phyloP scores from a whole-genome alignment of 2,329 filamentous ascomycete genomes.

The Achaetomium macrosporum region DNA sequence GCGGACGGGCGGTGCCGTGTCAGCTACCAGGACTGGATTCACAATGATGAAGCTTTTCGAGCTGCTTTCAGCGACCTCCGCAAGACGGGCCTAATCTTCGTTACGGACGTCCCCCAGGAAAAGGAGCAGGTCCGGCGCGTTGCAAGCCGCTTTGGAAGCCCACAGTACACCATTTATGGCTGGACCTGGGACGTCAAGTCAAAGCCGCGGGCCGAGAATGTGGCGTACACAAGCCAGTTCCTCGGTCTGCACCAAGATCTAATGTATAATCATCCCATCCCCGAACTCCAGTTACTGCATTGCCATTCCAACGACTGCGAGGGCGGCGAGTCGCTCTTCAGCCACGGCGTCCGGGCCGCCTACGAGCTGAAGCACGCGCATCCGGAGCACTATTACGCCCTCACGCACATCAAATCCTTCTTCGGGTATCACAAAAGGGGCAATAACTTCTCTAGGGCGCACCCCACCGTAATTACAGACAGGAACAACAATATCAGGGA shows the following conservation, averaged over 20 bases:
- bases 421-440: conserved; percentile 67
- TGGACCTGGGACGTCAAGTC: conserved; percentile 83
- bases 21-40: conserved; percentile 67
- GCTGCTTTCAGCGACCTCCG: conserved; percentile 57
- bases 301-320: conserved; percentile 74
- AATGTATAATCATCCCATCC: conserved; percentile 74
- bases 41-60: conserved; percentile 49
- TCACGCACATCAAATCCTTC: conserved; percentile 52
- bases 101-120: conserved; percentile 66
- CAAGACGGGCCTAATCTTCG: conserved; percentile 66
- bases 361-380: conserved; percentile 29
- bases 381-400: conserved; percentile 52
- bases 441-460: conserved; percentile 54
- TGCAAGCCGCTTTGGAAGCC: conserved; percentile 64
- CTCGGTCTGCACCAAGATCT: conserved; percentile 92
- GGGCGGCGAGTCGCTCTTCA: conserved; percentile 83
- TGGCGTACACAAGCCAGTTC: conserved; percentile 78
- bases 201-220: conserved; percentile 78
- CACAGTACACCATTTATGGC: conserved; percentile 89
- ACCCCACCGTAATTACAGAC: conserved; percentile 47
- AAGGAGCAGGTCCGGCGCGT: conserved; percentile 62
- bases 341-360: conserved; percentile 64
- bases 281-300: conserved; percentile 81
- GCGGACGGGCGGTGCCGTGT: conserved; percentile 47
- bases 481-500: conserved; percentile 27